Percentiles rank a stretch among this genome's conserved stretches.
These are phyloP conservation scores for Aspergillus ostianus DNA, from an alignment of 495 filamentous ascomycete genomes.

Conservation along the genomic window DNA sequence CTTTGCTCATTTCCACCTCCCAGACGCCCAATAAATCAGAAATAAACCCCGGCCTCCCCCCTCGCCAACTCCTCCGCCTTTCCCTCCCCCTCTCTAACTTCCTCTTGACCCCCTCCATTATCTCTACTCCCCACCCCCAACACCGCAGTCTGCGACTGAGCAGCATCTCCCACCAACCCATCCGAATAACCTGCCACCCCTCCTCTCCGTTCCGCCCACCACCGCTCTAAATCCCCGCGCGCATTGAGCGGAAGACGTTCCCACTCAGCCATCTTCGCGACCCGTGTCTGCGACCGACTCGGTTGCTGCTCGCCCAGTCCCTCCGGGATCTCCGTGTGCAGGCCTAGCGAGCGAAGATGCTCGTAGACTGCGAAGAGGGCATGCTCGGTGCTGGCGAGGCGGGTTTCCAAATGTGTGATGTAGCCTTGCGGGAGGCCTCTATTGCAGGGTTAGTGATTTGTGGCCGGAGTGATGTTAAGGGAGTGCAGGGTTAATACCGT, in stretches of 20 bases:
- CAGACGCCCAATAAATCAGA: background rate
- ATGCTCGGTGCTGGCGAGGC: slow-evolving; percentile 22
- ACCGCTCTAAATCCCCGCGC: slow-evolving; percentile 14
- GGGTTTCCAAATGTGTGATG: slow-evolving; percentile 23
- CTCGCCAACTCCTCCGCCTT: background rate
- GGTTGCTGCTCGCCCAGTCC: background rate
- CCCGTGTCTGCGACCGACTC: slow-evolving; percentile 6
- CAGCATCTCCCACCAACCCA: background rate
- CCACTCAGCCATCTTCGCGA: slow-evolving; percentile 18
- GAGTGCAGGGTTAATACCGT: slow-evolving; percentile 12
- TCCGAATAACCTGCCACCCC: slow-evolving; percentile 1
- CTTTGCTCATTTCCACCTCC: too few species aligned
- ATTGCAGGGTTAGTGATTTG: background rate
- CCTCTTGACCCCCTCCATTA: background rate
- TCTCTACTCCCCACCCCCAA: background rate
- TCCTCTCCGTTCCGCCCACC: slow-evolving; percentile 17
- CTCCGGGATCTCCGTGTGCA: background rate
- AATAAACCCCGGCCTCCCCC: background rate
- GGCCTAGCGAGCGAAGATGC: slow-evolving; percentile 14
- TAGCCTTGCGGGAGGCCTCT: slow-evolving; percentile 28
- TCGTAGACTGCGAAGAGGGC: slow-evolving; percentile 19
- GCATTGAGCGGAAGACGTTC: slow-evolving; percentile 14
- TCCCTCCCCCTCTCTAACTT: background rate
- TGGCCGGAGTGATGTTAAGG: background rate
- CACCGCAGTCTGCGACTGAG: background rate